Evolutionary conservation across 225 moss, liverwort and hornwort genomes (phyloP).

Genomic region (Neckera pumila): DNA sequence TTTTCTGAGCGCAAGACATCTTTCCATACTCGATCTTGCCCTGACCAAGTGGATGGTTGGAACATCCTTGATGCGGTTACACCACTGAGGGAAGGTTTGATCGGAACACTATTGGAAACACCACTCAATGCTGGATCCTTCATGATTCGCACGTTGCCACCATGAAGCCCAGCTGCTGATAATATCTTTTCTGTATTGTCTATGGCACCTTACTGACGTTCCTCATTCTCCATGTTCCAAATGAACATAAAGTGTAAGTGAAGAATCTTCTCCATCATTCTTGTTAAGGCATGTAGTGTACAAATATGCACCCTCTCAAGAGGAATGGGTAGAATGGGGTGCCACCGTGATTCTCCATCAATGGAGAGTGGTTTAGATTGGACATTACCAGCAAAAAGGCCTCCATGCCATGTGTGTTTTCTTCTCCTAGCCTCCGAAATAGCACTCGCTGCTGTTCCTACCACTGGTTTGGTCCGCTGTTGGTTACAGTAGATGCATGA

Average conservation of each 20-base stretch:
- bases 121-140: rapidly evolving
- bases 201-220: rapidly evolving
- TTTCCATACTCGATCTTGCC: background rate
- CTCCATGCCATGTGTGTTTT: background rate
- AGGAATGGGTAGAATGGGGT: background rate
- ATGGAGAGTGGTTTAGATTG: background rate
- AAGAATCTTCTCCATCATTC: background rate
- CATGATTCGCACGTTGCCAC: background rate
- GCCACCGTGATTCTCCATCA: rapidly evolving
- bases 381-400: background rate
- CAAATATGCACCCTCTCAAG: no score
- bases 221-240: background rate
- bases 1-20: background rate
- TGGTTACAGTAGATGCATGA: background rate
- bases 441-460: rapidly evolving
- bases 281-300: background rate
- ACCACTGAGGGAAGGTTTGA: background rate
- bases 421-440: background rate
- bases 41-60: background rate
- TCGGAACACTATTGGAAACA: rapidly evolving
- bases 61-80: rapidly evolving
- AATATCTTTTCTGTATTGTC: background rate
- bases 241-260: background rate
- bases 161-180: rapidly evolving
- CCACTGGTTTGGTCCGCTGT: rapidly evolving